Percentiles rank a stretch among this genome's conserved stretches.
phyloP scores from a whole-genome alignment of 495 filamentous ascomycete species.

The Rusavskia elegans region DNA sequence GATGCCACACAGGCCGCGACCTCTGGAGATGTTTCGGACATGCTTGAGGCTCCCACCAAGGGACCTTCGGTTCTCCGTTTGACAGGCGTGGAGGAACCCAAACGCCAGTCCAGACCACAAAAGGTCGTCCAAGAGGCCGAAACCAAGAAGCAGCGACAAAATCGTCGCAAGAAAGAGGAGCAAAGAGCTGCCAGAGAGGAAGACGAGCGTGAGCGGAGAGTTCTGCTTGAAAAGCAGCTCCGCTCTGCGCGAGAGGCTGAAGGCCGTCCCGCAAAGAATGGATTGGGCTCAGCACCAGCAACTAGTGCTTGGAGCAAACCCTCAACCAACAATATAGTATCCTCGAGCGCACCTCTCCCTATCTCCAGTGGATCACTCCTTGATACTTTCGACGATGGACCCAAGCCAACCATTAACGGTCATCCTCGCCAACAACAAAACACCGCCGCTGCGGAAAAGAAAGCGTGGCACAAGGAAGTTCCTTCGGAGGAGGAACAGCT shows the following conservation, averaged over 20 bases:
- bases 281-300: conserved; percentile 39
- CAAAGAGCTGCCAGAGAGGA: conserved; percentile 54
- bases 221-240: conserved; percentile 61
- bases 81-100: conserved; percentile 43
- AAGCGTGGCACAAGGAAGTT: conserved; percentile 38
- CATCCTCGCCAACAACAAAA: not conserved
- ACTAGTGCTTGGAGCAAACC: conserved; percentile 45
- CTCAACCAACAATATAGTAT: conserved; percentile 19
- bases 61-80: conserved; percentile 65
- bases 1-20: conserved; percentile 26
- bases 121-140: conserved; percentile 46
- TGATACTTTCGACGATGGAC: conserved; percentile 54
- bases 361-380: conserved; percentile 39
- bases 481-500: conserved; percentile 81
- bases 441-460: not conserved
- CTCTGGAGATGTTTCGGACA: conserved; percentile 58
- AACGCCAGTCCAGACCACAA: conserved; percentile 41
- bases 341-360: conserved; percentile 16
- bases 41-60: conserved; percentile 58
- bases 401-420: conserved; percentile 16
- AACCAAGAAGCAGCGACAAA: conserved; percentile 85
- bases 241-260: conserved; percentile 64
- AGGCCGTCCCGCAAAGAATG: conserved; percentile 58
- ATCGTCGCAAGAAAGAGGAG: conserved; percentile 64
- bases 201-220: conserved; percentile 56